phyloP scores from a whole-genome alignment of 208 protist species.

The Trypanosoma cruzi region DNA sequence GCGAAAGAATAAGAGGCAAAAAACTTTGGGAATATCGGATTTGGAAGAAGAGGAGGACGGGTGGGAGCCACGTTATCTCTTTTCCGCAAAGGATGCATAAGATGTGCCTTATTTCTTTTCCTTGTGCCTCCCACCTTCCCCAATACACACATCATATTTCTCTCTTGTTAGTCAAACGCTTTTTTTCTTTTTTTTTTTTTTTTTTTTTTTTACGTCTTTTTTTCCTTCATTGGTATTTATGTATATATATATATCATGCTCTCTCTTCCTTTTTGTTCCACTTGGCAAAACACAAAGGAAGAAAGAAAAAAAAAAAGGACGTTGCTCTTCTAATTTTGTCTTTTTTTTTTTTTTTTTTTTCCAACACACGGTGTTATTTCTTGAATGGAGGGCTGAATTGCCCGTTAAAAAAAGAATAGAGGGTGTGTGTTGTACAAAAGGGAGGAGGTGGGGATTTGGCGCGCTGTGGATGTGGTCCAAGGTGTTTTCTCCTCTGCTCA shows the following conservation, averaged over 20 bases:
- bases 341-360: conserved; percentile 11
- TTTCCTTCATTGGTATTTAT: not conserved
- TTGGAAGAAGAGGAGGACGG: not conserved
- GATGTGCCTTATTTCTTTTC: not conserved
- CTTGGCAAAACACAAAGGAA: too few relatives aligned
- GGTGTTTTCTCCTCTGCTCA: conserved; percentile 57
- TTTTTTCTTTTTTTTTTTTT: conserved; percentile 2
- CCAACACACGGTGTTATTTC: not conserved
- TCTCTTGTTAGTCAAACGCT: not conserved
- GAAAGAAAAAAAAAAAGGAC: not conserved
- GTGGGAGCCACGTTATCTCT: conserved; percentile 44
- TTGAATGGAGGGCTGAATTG: not conserved
- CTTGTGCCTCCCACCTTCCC: not conserved
- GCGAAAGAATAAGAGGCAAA: not conserved
- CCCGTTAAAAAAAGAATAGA: not conserved
- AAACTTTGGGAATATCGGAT: not conserved
- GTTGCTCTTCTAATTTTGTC: not conserved
- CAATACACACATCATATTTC: not conserved
- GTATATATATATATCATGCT: not conserved
- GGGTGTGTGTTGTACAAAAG: not conserved
- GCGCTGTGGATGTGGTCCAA: conserved; percentile 64
- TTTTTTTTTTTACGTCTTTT: conserved; percentile 1
- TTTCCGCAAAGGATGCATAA: conserved; percentile 20
- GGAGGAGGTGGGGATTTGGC: not conserved
- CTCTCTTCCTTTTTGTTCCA: too few relatives aligned